Evolutionary conservation across 2,329 filamentous ascomycete genomes (phyloP).

Genomic region (Monosporascus sp.): DNA sequence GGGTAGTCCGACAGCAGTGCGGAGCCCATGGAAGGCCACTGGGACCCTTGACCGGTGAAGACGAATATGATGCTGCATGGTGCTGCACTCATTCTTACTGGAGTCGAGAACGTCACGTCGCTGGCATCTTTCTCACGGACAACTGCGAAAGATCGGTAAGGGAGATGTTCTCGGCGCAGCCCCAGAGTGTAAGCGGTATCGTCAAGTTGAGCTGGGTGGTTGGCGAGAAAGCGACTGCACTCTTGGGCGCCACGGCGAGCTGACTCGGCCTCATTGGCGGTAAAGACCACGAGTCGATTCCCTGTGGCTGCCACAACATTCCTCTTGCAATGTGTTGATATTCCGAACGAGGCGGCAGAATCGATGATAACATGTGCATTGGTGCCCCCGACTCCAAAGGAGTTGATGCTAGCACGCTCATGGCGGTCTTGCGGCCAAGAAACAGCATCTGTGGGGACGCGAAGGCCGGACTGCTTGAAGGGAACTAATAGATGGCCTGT

Average conservation of each 20-base stretch:
- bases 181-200: conserved; percentile 14
- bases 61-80: conserved; percentile 10
- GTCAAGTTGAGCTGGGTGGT: conserved; percentile 2
- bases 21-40: conserved; percentile 17
- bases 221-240: conserved; percentile 5
- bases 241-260: conserved; percentile 4
- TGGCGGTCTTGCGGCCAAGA: conserved; percentile 25
- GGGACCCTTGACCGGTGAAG: conserved; percentile 18
- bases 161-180: conserved; percentile 10
- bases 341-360: conserved; percentile 9
- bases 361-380: conserved; percentile 28
- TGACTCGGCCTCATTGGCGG: conserved; percentile 10
- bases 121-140: conserved; percentile 3
- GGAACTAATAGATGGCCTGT: conserved; percentile 13
- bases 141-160: conserved; percentile 10
- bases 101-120: background rate
- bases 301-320: background rate
- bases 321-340: background rate
- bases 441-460: conserved; percentile 22
- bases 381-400: conserved; percentile 31
- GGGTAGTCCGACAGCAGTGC: conserved; percentile 4
- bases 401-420: conserved; percentile 26
- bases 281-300: conserved; percentile 10
- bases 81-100: background rate
- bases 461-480: conserved; percentile 20